Conservation (phyloP, 1,284 basidiomycete genomes). For the Rhodotorula sp. region DNA sequence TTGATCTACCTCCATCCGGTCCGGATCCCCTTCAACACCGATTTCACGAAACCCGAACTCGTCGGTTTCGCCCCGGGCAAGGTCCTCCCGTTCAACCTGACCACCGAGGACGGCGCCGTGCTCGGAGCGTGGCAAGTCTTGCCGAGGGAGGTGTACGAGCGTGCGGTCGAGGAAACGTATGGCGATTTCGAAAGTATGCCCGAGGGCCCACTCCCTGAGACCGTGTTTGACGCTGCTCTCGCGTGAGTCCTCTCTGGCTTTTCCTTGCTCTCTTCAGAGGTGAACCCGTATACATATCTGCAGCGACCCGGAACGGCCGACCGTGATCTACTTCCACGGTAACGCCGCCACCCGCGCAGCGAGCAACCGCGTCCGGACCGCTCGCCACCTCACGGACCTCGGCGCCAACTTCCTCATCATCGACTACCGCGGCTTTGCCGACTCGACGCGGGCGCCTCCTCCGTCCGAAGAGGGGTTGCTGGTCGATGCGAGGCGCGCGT, state of each 20-base stretch:
- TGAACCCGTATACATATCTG: background rate
- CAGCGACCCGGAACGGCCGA: constrained; percentile 57
- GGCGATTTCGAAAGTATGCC: background rate
- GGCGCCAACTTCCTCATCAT: constrained; percentile 35
- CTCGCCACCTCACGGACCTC: constrained; percentile 26
- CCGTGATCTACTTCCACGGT: constrained; percentile 84
- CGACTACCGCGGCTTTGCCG: constrained; percentile 67
- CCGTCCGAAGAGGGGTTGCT: constrained; percentile 74
- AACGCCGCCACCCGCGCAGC: constrained; percentile 77
- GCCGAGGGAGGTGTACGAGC: constrained; percentile 63
- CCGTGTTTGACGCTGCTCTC: constrained; percentile 56
- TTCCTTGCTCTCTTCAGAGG: background rate
- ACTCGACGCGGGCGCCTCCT: constrained; percentile 63
- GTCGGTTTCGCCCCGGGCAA: constrained; percentile 81
- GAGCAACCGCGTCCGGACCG: constrained; percentile 58
- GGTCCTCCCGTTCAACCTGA: constrained; percentile 67
- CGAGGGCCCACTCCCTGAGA: constrained; percentile 33
- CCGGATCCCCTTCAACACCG: constrained; percentile 61
- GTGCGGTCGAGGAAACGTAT: background rate
- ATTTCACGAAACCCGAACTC: constrained; percentile 66
- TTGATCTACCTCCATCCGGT: constrained; percentile 67
- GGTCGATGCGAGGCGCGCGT: constrained; percentile 73
- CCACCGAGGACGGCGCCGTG: constrained; percentile 70
- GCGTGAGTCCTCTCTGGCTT: constrained; percentile 13
- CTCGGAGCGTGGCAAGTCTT: constrained; percentile 89